These are phyloP conservation scores for Mrakia blollopis DNA, from an alignment of 768 basidiomycete species.

Conservation along the genomic window DNA sequence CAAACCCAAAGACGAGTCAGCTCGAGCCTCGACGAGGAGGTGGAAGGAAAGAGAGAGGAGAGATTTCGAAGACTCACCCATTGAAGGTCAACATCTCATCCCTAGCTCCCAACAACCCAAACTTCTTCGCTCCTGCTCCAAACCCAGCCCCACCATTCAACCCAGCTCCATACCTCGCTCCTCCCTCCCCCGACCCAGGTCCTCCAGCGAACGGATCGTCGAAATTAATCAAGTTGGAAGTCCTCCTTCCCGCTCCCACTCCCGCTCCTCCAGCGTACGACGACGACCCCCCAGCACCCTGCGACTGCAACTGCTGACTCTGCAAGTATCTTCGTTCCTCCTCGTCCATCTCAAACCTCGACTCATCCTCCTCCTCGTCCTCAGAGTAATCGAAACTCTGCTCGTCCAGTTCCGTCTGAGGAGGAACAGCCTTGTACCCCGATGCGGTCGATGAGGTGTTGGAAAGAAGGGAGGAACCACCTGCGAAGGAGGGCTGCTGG, in stretches of 20 bases:
- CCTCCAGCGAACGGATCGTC: constrained; percentile 11
- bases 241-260: background rate
- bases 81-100: constrained; percentile 31
- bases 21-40: background rate
- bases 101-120: background rate
- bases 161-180: background rate
- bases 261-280: background rate
- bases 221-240: background rate
- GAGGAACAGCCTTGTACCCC: background rate
- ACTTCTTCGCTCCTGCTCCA: background rate
- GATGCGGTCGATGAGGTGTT: background rate
- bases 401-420: constrained; percentile 3
- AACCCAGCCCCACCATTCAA: background rate
- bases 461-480: background rate
- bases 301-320: background rate
- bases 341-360: constrained; percentile 2
- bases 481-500: background rate
- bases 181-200: background rate
- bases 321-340: background rate
- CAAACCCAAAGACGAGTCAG: background rate
- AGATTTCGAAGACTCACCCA: constrained; percentile 21
- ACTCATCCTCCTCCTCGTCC: background rate
- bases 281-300: too few species aligned
- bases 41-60: background rate
- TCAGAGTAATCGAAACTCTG: background rate